Base-by-base conservation (phyloP, 305 asterid genomes). In the Fraxinus floribunda region DNA sequence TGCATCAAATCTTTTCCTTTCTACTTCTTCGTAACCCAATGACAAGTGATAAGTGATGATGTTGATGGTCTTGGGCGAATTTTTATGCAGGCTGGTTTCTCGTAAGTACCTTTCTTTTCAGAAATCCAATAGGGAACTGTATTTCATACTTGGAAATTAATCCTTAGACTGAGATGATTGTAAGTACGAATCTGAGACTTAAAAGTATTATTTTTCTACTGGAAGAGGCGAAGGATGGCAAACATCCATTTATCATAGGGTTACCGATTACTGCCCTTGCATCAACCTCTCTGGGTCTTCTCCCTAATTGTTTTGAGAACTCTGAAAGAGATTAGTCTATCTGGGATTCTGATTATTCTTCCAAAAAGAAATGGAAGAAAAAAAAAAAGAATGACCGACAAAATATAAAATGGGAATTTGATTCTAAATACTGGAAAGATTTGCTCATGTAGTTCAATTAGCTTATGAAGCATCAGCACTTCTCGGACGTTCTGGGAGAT, bases 101-200 rank as follows among this genome's bases (percentile, higher is more conserved):
- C 35, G 18, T 26, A n/a, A 29, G 36, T 32, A 26, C 75, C 36
- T 13, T 26, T 29, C 39, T 68, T 49, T 73, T 75, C 10, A 57
- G 64, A 41, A 41, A 76, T 83, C 78, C 39, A 52, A 62, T 52
- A 29, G 62, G 34, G n/a, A 64, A 64, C 64, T 75, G 5, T 76
- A 78, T 32, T 49, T 30, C 35, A 24, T n/a, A 26, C 18, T 77
- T 82, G 20, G 13, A 26, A 72, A 80, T 52, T 60, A 32, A 78
- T 84, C 39, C 73, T 84, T 57, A 36, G 62, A 75, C 72, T 79
- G 76, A 77, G 52, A 77, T 75, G 80, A 46, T 77, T 80, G 62
- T 73, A 73, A 77, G 46, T 46, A 77, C 79, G 60, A 55, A 52
- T 39, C 24, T 8, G 57, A 71, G 16, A 39, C 78, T 39, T 62